These are phyloP conservation scores for Brassica juncea DNA, from an alignment of 345 rosid genomes.

Conservation along the genomic window DNA sequence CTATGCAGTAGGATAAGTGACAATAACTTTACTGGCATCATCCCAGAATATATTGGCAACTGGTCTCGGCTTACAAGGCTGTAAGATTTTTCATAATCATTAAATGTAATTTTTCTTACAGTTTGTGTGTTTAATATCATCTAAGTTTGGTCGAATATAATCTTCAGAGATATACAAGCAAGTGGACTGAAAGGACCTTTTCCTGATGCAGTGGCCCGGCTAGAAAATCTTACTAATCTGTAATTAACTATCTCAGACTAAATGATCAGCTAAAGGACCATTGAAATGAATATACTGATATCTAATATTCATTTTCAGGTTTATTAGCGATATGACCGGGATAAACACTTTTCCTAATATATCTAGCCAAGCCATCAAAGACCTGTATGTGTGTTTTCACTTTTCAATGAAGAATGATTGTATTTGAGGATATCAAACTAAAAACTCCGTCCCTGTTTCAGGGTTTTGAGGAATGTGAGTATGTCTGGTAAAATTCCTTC, in stretches of 20 bases:
- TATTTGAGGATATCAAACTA: neutral
- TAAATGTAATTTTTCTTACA: neutral
- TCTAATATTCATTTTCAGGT: conserved; percentile 41
- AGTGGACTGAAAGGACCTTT: conserved; percentile 57
- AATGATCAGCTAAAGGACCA: neutral
- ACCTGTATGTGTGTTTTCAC: conserved; percentile 7
- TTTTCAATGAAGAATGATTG: neutral
- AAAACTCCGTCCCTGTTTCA: neutral
- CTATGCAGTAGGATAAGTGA: conserved; percentile 65
- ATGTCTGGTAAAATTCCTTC: conserved; percentile 35
- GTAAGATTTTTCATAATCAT: conserved; percentile 47
- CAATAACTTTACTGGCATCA: conserved; percentile 65
- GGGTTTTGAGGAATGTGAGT: conserved; percentile 37
- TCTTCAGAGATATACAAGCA: conserved; percentile 45
- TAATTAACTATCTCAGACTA: conserved; percentile 14
- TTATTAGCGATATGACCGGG: conserved; percentile 48
- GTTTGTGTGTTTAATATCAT: neutral
- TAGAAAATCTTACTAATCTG: conserved; percentile 43
- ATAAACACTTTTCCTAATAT: conserved; percentile 45
- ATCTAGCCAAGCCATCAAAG: conserved; percentile 28
- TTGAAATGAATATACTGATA: neutral
- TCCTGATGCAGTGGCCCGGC: conserved; percentile 42
- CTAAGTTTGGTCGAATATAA: neutral
- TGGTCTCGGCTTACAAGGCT: conserved; percentile 57
- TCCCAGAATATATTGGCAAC: conserved; percentile 59